Conservation (phyloP, 495 filamentous ascomycete species). For the Hypoxylon perforatum region DNA sequence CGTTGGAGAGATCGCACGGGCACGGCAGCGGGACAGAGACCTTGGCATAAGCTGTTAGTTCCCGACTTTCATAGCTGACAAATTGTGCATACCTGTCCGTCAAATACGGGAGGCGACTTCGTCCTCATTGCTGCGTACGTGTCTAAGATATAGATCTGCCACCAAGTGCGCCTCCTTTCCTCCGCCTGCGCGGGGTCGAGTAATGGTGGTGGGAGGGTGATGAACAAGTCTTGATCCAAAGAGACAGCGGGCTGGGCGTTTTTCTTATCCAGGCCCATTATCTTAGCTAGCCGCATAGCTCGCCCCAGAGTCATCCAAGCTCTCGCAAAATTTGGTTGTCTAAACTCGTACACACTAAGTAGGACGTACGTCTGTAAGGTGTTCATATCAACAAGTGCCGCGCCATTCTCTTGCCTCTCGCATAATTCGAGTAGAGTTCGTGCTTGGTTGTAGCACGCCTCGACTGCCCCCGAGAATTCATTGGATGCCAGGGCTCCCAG, state of each 20-base stretch:
- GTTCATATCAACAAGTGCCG: slow-evolving; percentile 22
- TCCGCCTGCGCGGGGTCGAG: slow-evolving; percentile 6
- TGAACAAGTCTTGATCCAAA: not conserved
- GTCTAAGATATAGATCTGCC: slow-evolving; percentile 28
- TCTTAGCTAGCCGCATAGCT: slow-evolving; percentile 22
- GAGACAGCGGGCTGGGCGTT: not conserved
- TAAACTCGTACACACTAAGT: slow-evolving; percentile 26
- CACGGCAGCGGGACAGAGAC: not conserved
- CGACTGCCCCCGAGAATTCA: slow-evolving; percentile 8
- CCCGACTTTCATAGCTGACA: not conserved
- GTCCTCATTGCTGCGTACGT: slow-evolving; percentile 15
- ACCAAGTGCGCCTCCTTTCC: slow-evolving; percentile 25
- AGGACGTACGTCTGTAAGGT: slow-evolving; percentile 26
- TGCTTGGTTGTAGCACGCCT: slow-evolving; percentile 24
- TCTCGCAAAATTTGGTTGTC: slow-evolving; percentile 25
- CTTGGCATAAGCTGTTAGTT: not conserved
- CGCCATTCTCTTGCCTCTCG: slow-evolving; percentile 25
- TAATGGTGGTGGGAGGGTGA: not conserved
- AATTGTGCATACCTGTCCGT: not conserved
- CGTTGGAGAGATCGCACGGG: not conserved
- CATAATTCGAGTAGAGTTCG: slow-evolving; percentile 24
- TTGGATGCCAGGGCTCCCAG: slow-evolving; percentile 2
- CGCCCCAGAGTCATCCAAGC: slow-evolving; percentile 34
- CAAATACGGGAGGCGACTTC: not conserved
- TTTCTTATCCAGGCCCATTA: slow-evolving; percentile 22